Evolutionary conservation across 2,329 filamentous ascomycete genomes (phyloP).

Genomic region (Pleomassaria siparia): DNA sequence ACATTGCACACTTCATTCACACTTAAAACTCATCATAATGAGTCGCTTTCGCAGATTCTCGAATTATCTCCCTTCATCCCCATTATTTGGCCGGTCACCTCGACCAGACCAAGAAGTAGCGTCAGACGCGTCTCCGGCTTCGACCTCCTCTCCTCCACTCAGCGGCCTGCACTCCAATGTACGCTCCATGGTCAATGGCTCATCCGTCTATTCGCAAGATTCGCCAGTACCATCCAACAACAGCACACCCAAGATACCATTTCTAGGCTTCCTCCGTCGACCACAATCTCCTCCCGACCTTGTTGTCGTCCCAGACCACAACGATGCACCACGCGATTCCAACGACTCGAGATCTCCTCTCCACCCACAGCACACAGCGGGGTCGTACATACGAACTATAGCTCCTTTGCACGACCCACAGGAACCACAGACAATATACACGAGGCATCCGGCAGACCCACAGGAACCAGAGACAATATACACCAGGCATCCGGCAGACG

Average conservation of each 20-base stretch:
- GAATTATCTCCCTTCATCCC: not conserved
- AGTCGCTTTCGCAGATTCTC: slow-evolving; percentile 2
- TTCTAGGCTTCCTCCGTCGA: slow-evolving; percentile 36
- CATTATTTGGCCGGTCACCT: slow-evolving; percentile 37
- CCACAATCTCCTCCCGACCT: slow-evolving; percentile 24
- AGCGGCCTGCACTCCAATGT: slow-evolving; percentile 21
- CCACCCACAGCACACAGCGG: slow-evolving; percentile 36
- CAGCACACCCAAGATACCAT: slow-evolving; percentile 37
- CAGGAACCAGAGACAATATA: slow-evolving; percentile 26
- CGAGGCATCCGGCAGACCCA: slow-evolving; percentile 37
- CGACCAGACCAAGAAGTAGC: slow-evolving; percentile 27
- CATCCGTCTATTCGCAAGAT: slow-evolving; percentile 38
- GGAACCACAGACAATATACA: slow-evolving; percentile 25
- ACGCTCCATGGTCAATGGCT: slow-evolving; percentile 37
- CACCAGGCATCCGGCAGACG: slow-evolving; percentile 36
- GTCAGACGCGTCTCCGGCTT: slow-evolving; percentile 18
- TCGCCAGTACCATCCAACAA: slow-evolving; percentile 30
- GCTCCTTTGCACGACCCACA: slow-evolving; percentile 24
- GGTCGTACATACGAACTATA: slow-evolving; percentile 38
- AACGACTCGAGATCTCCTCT: slow-evolving; percentile 33
- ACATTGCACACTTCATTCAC: not conserved
- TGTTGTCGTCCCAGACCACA: slow-evolving; percentile 17
- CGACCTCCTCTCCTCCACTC: slow-evolving; percentile 21
- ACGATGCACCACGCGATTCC: slow-evolving; percentile 25
- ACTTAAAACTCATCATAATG: not conserved